A percentile compares a stretch with the other conserved stretches of the same genome.
phyloP scores from a whole-genome alignment of 768 basidiomycete genomes.

The Rhodosporidiobolus sp. region DNA sequence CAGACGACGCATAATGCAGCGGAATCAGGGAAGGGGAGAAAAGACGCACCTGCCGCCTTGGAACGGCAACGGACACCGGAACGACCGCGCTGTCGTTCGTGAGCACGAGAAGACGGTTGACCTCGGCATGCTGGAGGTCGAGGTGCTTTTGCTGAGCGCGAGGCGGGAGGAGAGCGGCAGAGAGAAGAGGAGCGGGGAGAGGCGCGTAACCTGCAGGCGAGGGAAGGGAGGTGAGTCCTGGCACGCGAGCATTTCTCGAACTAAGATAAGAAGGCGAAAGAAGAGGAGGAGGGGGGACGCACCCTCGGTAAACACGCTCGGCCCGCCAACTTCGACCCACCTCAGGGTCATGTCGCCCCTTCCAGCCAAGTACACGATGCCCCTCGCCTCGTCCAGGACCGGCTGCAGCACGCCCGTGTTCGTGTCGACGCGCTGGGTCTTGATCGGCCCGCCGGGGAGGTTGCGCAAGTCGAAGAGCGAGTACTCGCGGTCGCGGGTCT shows the following conservation, averaged over 20 bases:
- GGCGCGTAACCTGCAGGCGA: constrained; percentile 23
- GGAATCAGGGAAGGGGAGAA: too few relatives aligned
- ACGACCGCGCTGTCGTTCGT: constrained; percentile 47
- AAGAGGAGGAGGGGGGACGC: not conserved
- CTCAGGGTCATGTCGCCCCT: constrained; percentile 49
- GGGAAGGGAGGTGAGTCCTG: not conserved
- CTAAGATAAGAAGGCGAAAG: too few relatives aligned
- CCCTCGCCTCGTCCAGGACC: constrained; percentile 46
- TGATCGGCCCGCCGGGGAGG: constrained; percentile 20
- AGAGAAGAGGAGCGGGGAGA: constrained; percentile 42
- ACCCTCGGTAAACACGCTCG: constrained; percentile 46
- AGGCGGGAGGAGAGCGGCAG: constrained; percentile 44
- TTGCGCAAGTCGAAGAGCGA: constrained; percentile 42
- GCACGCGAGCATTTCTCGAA: too few relatives aligned
- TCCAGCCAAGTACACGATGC: constrained; percentile 48
- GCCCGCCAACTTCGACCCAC: constrained; percentile 47
- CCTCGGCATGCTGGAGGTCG: constrained; percentile 50
- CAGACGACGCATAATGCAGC: too few relatives aligned
- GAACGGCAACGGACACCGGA: constrained; percentile 47
- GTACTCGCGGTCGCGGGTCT: constrained; percentile 48
- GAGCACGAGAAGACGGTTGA: constrained; percentile 46
- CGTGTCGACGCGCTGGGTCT: constrained; percentile 46
- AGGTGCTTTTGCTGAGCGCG: constrained; percentile 33
- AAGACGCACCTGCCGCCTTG: constrained; percentile 41
- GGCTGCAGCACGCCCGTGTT: constrained; percentile 46